Evolutionary conservation across 768 basidiomycete genomes (phyloP).

Genomic region (Phanerochaete sordida): DNA sequence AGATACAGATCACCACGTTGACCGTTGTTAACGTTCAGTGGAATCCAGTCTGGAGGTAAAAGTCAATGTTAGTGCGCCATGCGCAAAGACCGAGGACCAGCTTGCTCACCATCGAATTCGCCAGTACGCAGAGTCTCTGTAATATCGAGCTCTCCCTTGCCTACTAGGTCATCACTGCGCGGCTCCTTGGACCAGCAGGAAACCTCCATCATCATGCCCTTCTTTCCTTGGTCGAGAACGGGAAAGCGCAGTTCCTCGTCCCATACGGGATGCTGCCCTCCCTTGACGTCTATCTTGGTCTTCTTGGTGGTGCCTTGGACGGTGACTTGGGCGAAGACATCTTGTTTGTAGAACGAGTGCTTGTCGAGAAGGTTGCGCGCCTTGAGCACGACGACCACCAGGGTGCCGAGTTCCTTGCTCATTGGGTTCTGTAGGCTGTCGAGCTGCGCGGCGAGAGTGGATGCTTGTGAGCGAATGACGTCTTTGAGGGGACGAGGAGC

Average conservation of each 20-base stretch:
- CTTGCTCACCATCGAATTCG: constrained; percentile 81
- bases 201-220: constrained; percentile 57
- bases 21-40: constrained; percentile 48
- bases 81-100: too few relatives aligned
- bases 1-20: constrained; percentile 84
- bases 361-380: constrained; percentile 80
- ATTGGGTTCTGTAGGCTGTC: not conserved
- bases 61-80: too few relatives aligned
- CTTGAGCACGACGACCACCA: constrained; percentile 83
- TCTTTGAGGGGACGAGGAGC: not conserved
- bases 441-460: too few relatives aligned
- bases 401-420: constrained; percentile 65
- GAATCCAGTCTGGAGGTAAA: constrained; percentile 60
- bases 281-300: constrained; percentile 74
- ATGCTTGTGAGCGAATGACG: not conserved
- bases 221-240: constrained; percentile 55
- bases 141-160: constrained; percentile 73
- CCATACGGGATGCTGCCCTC: constrained; percentile 93
- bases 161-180: constrained; percentile 69
- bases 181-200: constrained; percentile 81
- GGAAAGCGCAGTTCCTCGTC: constrained; percentile 81
- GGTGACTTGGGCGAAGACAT: constrained; percentile 71
- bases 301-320: constrained; percentile 61
- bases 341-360: constrained; percentile 77
- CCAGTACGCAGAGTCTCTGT: constrained; percentile 77